Base-by-base conservation (phyloP, 495 filamentous ascomycete genomes). In the Penicillium bialowiezense region DNA sequence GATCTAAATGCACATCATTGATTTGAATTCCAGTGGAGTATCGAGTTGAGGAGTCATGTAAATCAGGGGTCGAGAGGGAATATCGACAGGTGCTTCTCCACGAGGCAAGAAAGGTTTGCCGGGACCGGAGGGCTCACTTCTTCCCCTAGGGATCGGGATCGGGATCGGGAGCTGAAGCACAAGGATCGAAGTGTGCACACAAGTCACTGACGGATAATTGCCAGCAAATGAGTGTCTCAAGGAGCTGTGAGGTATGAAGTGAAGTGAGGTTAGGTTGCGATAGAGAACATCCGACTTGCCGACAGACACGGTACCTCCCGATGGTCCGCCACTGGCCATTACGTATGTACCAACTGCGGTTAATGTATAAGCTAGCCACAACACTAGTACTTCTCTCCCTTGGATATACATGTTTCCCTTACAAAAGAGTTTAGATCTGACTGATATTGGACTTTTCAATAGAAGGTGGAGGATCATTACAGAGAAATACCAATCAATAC, bases 251-350 rank as follows among this genome's bases (percentile, higher is more conserved):
- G 37, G 35, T 46, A 23, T 13, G 43, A 44, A 21, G 18, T 39
- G 12, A 34, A 41, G 14, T 48, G 37, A 15, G 32, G 45, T 26
- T 4, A 37, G 42, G 35, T 34, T 44, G 29, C 17, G 43, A 43
- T 44, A 19, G 38, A 48, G 18, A 37, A 52, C 52, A 56, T 54
- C 60, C 60, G 60, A 63, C 32, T 44, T 63, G 31, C 53, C 60
- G 56, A 57, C 46, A 26, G 31, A 35, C 52, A 56, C 60, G 60
- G 60, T 63, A 61, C 60, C 58, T 63, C 51, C 60, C 60, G 60
- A 63, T 39, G 24, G 37, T 36, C 47, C 19, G 41, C 24, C 41
- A 33, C 49, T 33, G 18, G 6, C 29, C 13, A 36, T 35, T 45
- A 24, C 32, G 36, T 41, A 50, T 21, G 37, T 13, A 6, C 10